These are phyloP conservation scores for Sanghuangporus sanghuang DNA, from an alignment of 1,284 basidiomycete genomes.

Conservation along the genomic window DNA sequence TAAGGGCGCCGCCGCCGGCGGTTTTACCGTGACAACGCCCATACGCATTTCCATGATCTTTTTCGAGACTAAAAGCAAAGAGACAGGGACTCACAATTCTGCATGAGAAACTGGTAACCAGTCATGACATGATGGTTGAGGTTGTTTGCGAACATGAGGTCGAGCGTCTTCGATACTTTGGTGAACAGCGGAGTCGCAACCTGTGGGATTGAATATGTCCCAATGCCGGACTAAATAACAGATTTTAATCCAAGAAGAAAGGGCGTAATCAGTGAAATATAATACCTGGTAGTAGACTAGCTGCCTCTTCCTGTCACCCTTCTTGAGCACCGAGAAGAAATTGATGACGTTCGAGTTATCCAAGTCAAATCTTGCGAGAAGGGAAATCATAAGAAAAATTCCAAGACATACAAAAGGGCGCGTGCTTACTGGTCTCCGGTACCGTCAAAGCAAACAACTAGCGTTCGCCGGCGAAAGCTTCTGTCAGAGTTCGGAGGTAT, in stretches of 20 bases:
- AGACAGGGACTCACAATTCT: constrained; percentile 36
- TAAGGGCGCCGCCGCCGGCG: background rate
- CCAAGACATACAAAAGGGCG: constrained; percentile 22
- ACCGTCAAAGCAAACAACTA: constrained; percentile 48
- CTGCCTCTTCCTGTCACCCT: constrained; percentile 48
- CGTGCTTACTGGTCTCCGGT: constrained; percentile 37
- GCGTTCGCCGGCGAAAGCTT: constrained; percentile 26
- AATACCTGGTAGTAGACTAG: constrained; percentile 55
- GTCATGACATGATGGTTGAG: constrained; percentile 40
- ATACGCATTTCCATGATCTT: background rate
- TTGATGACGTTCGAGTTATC: constrained; percentile 58
- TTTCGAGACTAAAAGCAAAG: background rate
- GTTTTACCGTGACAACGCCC: background rate
- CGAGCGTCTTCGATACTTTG: constrained; percentile 32
- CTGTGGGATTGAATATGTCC: constrained; percentile 35
- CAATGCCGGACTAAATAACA: constrained; percentile 27
- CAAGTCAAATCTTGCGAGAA: constrained; percentile 13
- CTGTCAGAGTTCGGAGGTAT: constrained; percentile 12
- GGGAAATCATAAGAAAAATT: background rate
- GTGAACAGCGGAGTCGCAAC: constrained; percentile 31
- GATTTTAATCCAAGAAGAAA: background rate
- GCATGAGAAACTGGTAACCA: constrained; percentile 51
- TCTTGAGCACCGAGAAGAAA: constrained; percentile 49
- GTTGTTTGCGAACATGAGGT: constrained; percentile 38
- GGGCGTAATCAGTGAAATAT: background rate